Conservation (phyloP, 139 green algal genomes). For the Astrephomene gubernaculifera region DNA sequence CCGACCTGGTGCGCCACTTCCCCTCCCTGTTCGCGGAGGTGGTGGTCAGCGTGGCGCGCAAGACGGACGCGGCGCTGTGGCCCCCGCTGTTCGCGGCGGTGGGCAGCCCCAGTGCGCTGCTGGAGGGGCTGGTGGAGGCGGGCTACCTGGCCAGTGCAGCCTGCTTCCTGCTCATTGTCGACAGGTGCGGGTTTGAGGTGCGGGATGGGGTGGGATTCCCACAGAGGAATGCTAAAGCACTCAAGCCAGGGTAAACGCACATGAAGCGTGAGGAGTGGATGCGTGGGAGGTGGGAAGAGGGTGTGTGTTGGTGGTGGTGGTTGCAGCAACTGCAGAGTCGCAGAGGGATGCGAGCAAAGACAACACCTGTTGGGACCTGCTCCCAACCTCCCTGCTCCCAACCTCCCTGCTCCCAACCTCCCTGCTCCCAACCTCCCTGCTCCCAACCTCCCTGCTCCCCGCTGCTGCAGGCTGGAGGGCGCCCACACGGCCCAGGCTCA, state of each 20-base stretch:
- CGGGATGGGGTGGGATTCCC: no score
- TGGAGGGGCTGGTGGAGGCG: constrained; percentile 72
- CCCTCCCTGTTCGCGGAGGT: constrained; percentile 78
- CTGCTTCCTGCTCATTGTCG: constrained; percentile 85
- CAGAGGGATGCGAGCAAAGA: no score
- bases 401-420: no score
- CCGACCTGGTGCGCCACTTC: constrained; percentile 76
- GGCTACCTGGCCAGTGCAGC: constrained; percentile 72
- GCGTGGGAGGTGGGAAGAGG: no score
- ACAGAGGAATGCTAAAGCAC: no score
- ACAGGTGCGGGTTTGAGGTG: constrained; percentile 64
- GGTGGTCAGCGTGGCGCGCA: constrained; percentile 93
- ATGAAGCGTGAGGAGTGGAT: no score
- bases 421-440: no score
- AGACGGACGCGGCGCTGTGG: constrained; percentile 95
- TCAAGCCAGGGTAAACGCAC: no score
- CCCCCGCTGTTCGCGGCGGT: constrained; percentile 90
- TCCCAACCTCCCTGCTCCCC: neutral
- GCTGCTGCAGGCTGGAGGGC: constrained; percentile 72
- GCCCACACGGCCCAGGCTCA: constrained; percentile 59
- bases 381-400: no score
- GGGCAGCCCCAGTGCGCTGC: constrained; percentile 75
- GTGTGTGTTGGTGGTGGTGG: no score
- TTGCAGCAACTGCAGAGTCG: no score
- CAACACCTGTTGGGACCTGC: no score